Evolutionary conservation across 192 early-diverging fungal genomes (phyloP).

Genomic region (Obelidium mucronatum): DNA sequence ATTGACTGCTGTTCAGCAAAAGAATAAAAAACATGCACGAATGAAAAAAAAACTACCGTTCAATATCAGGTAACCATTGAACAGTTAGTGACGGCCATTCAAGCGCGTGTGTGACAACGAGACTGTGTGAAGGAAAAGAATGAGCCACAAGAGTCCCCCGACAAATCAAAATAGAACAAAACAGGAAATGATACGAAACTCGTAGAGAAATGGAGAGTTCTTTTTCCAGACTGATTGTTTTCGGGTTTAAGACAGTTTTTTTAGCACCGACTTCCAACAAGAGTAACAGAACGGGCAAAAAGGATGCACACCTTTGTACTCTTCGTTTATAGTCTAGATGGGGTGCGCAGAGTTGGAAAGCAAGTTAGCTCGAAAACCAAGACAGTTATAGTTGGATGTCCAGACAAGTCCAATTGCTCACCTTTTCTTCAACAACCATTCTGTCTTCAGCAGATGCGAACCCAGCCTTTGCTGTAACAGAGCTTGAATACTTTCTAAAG

Average conservation of each 20-base stretch:
- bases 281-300: neutral
- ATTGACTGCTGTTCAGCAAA: too few species aligned
- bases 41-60: conserved; percentile 60
- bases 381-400: too few species aligned
- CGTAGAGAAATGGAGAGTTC: conserved; percentile 98
- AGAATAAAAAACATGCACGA: neutral
- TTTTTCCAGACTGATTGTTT: conserved; percentile 86
- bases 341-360: neutral
- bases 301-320: conserved; percentile 35
- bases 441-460: conserved; percentile 20
- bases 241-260: neutral
- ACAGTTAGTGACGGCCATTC: conserved; percentile 98
- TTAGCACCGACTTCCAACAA: neutral
- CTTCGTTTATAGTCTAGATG: conserved; percentile 40
- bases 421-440: conserved; percentile 44
- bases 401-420: too few species aligned
- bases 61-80: conserved; percentile 97
- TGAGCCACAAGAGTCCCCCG: neutral
- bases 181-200: conserved; percentile 51
- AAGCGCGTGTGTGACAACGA: conserved; percentile 96
- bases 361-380: too few species aligned
- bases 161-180: neutral
- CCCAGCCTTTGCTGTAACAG: neutral
- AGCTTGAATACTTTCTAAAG: too few species aligned
- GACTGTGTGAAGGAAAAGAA: conserved; percentile 40